Conservation (phyloP, 164 flowering plant genomes). For the Kalanchoe fedtschenkoi region DNA sequence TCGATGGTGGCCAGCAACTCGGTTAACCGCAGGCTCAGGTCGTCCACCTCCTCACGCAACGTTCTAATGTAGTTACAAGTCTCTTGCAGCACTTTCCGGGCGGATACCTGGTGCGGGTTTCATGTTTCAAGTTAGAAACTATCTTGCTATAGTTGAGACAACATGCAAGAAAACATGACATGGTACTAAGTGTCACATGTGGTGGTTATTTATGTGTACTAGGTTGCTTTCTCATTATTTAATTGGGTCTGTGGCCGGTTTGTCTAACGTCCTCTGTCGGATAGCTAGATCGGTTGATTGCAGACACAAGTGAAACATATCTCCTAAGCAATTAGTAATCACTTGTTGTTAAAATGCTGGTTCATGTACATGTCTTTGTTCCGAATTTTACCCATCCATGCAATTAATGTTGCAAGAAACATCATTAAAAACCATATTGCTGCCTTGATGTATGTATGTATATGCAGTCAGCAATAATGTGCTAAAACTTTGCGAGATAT, state of each 20-base stretch:
- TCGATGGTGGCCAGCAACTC: background rate
- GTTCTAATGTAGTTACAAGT: constrained; percentile 3
- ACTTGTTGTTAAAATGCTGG: too few species aligned
- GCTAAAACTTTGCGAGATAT: too few species aligned
- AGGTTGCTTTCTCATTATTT: constrained; percentile 4
- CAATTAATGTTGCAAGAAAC: too few species aligned
- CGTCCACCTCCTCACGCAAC: background rate
- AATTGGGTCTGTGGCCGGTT: background rate
- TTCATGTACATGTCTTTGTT: too few species aligned
- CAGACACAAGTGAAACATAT: background rate
- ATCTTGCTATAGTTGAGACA: background rate
- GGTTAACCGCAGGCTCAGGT: background rate
- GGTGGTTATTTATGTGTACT: background rate
- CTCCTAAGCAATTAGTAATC: too few species aligned
- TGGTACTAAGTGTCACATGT: background rate
- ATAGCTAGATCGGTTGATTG: background rate
- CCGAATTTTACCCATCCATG: too few species aligned
- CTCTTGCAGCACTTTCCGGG: background rate
- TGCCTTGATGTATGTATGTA: too few species aligned
- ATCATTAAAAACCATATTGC: too few species aligned
- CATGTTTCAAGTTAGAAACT: too few species aligned
- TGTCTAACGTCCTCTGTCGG: background rate
- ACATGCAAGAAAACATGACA: background rate
- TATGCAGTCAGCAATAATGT: too few species aligned
- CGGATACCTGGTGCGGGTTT: background rate